A percentile compares a stretch with the other conserved stretches of the same genome.
These are phyloP conservation scores for Rhodotorula sp. DNA, from an alignment of 1,284 basidiomycete species.

Conservation along the genomic window DNA sequence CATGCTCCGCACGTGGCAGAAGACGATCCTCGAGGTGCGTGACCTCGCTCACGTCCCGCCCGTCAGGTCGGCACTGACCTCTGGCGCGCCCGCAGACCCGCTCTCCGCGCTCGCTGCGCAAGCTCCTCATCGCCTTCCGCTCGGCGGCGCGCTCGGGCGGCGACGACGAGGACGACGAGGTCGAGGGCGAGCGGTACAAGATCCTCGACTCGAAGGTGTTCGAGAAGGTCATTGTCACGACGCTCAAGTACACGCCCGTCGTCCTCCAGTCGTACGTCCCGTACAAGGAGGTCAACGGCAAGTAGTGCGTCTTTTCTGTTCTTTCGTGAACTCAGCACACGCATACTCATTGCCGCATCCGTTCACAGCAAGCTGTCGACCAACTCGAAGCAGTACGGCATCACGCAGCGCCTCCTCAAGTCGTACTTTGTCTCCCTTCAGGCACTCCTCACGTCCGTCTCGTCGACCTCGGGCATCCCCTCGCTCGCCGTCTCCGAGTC, in stretches of 20 bases:
- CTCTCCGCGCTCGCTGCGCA: slow-evolving; percentile 80
- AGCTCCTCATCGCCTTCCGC: slow-evolving; percentile 83
- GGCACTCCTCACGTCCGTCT: slow-evolving; percentile 74
- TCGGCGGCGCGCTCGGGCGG: slow-evolving; percentile 65
- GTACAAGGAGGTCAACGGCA: slow-evolving; percentile 77
- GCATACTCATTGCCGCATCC: too few relatives aligned
- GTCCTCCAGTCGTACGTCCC: slow-evolving; percentile 85
- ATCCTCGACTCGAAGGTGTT: slow-evolving; percentile 61
- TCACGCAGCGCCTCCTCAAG: slow-evolving; percentile 83
- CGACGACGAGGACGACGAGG: slow-evolving; percentile 12
- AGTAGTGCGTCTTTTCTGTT: slow-evolving; percentile 65
- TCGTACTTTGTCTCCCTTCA: slow-evolving; percentile 86
- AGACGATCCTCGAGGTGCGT: slow-evolving; percentile 77
- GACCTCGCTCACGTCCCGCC: too few relatives aligned
- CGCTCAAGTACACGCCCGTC: slow-evolving; percentile 87
- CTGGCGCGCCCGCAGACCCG: slow-evolving; percentile 61
- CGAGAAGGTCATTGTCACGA: slow-evolving; percentile 84
- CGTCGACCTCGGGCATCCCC: slow-evolving; percentile 58
- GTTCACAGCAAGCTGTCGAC: slow-evolving; percentile 46
- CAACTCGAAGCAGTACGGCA: slow-evolving; percentile 54
- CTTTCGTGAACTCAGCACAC: neutral
- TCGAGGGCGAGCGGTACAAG: slow-evolving; percentile 22
- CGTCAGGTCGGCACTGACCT: neutral
- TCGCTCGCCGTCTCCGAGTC: slow-evolving; percentile 77
- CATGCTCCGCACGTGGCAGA: slow-evolving; percentile 81